phyloP scores from a whole-genome alignment of 768 basidiomycete genomes.

The Trametes villosa region DNA sequence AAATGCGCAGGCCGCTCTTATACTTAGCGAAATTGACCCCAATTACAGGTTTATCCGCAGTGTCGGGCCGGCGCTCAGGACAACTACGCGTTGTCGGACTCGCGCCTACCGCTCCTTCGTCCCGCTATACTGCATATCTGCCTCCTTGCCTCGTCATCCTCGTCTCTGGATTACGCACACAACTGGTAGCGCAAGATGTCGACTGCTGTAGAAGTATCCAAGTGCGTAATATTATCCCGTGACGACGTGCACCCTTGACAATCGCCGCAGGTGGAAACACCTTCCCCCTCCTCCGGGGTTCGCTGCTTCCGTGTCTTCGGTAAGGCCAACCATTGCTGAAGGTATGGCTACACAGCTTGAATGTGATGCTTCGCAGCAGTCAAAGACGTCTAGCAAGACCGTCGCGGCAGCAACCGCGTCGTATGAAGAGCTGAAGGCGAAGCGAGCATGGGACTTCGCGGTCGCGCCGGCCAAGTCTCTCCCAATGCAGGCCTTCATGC shows the following conservation, averaged over 20 bases:
- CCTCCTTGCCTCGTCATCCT: too few species aligned
- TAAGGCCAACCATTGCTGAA: constrained; percentile 22
- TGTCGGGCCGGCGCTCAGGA: constrained; percentile 3
- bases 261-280: constrained; percentile 55
- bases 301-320: constrained; percentile 47
- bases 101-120: too few species aligned
- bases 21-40: background rate
- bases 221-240: constrained; percentile 14
- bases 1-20: background rate
- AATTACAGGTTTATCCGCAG: background rate
- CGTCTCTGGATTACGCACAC: too few species aligned
- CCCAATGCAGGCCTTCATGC: constrained; percentile 98
- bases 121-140: too few species aligned
- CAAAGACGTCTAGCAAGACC: constrained; percentile 45
- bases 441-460: constrained; percentile 86
- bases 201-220: constrained; percentile 16
- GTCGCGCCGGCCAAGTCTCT: constrained; percentile 85
- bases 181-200: background rate
- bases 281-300: constrained; percentile 75
- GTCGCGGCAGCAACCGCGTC: constrained; percentile 43
- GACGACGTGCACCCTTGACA: background rate
- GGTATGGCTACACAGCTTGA: background rate
- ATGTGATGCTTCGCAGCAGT: constrained; percentile 37
- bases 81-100: background rate
- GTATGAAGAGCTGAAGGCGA: constrained; percentile 71